These are phyloP conservation scores for Tolypocladium ophioglossoides DNA, from an alignment of 2,329 filamentous ascomycete genomes.

Conservation along the genomic window DNA sequence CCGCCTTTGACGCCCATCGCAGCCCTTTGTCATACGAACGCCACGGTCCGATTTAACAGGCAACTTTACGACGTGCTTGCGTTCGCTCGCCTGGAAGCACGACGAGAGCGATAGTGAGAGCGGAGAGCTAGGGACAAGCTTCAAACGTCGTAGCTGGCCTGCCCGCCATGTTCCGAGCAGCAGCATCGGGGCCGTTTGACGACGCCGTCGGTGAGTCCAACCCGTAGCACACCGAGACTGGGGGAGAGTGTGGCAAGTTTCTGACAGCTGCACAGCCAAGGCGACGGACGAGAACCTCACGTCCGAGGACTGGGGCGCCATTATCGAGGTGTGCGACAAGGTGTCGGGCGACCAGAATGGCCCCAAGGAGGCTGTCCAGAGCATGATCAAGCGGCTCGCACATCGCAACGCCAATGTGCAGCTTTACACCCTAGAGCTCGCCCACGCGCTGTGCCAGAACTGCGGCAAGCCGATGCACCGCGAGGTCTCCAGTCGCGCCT, in stretches of 20 bases:
- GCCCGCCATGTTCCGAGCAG: conserved; percentile 46
- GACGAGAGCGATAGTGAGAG: background rate
- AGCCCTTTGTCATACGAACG: background rate
- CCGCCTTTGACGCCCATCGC: background rate
- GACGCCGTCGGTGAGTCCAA: conserved; percentile 45
- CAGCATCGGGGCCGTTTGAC: conserved; percentile 47
- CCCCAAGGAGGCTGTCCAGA: conserved; percentile 75
- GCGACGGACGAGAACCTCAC: conserved; percentile 98
- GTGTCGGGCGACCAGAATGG: conserved; percentile 43
- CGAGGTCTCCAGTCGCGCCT: conserved; percentile 81
- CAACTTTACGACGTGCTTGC: background rate
- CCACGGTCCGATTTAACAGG: background rate
- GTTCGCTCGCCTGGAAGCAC: background rate
- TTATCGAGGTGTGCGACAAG: conserved; percentile 54
- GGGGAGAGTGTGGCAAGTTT: background rate
- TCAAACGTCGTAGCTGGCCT: conserved; percentile 10
- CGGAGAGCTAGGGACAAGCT: background rate
- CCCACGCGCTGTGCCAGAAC: conserved; percentile 85
- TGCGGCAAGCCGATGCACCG: conserved; percentile 79
- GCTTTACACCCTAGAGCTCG: conserved; percentile 88
- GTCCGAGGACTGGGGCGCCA: conserved; percentile 60
- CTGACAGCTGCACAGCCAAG: conserved; percentile 35
- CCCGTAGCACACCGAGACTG: background rate
- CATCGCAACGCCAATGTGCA: conserved; percentile 95
- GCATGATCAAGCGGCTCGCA: conserved; percentile 83